Percentiles rank a stretch among this genome's conserved stretches.
Conservation (phyloP, 805 yeast species). For the Cyberlindnera samutprakarnensis region DNA sequence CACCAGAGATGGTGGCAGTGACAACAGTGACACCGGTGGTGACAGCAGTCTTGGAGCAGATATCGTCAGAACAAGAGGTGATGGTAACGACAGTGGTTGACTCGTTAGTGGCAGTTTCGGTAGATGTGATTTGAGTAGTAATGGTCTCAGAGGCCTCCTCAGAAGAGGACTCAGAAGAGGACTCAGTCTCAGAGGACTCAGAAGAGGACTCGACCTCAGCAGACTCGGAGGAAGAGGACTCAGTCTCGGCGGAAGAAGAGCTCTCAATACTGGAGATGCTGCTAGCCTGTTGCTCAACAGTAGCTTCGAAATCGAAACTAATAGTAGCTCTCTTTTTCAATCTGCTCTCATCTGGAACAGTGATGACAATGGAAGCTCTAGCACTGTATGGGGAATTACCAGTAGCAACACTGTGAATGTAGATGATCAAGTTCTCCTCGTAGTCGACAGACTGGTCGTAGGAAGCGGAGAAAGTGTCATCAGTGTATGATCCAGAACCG, state of each 20-base stretch:
- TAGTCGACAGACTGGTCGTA: conserved; percentile 32
- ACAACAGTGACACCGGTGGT: conserved; percentile 25
- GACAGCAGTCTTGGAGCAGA: conserved; percentile 12
- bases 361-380: conserved; percentile 18
- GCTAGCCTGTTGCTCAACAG: conserved; percentile 7
- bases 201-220: conserved; percentile 12
- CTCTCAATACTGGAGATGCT: conserved; percentile 5
- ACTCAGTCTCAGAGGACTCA: conserved; percentile 7
- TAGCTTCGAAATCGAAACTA: conserved; percentile 4
- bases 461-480: conserved; percentile 1
- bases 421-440: conserved; percentile 18
- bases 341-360: conserved; percentile 19
- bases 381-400: conserved; percentile 48
- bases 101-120: conserved; percentile 23
- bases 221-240: conserved; percentile 7
- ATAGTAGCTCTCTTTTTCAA: conserved; percentile 13
- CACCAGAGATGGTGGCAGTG: conserved; percentile 22
- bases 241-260: conserved; percentile 8
- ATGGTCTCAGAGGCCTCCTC: conserved; percentile 3
- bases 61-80: conserved; percentile 16
- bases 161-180: conserved; percentile 3
- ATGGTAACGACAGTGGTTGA: conserved; percentile 15
- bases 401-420: conserved; percentile 49
- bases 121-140: conserved; percentile 8
- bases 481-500: not conserved